These are phyloP conservation scores for Nigrospora sphaerica DNA, from an alignment of 2,329 filamentous ascomycete species.

Conservation along the genomic window DNA sequence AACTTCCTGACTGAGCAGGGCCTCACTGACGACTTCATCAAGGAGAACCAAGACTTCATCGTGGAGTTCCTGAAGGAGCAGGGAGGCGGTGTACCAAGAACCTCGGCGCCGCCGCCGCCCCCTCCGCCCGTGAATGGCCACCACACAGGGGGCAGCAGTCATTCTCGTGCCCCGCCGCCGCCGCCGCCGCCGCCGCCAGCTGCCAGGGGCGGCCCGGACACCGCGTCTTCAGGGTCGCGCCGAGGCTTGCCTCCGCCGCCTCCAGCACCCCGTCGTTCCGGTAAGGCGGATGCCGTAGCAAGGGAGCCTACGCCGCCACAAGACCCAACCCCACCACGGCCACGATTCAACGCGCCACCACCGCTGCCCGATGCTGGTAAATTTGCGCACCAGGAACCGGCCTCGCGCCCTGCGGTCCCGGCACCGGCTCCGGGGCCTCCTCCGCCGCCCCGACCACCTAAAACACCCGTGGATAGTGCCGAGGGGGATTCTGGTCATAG, in stretches of 20 bases:
- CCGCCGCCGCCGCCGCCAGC: constrained; percentile 8
- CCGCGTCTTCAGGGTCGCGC: constrained; percentile 28
- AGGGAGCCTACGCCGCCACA: constrained; percentile 53
- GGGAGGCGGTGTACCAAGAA: constrained; percentile 30
- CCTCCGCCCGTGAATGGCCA: constrained; percentile 20
- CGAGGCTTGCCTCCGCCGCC: constrained; percentile 45
- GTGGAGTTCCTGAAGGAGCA: constrained; percentile 56
- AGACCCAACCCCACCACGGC: constrained; percentile 62
- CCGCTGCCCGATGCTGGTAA: constrained; percentile 86
- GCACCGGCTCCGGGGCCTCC: constrained; percentile 54
- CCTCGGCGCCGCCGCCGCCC: constrained; percentile 27
- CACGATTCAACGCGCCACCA: constrained; percentile 78
- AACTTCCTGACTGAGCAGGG: constrained; percentile 57
- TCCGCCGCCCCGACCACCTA: constrained; percentile 62
- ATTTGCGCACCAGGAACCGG: constrained; percentile 56
- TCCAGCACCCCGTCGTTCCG: constrained; percentile 53
- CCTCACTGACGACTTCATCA: constrained; percentile 59
- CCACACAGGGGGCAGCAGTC: constrained; percentile 2
- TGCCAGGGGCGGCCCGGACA: constrained; percentile 14
- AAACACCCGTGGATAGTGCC: constrained; percentile 60
- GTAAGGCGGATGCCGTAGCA: constrained; percentile 37
- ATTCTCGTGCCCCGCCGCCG: constrained; percentile 19
- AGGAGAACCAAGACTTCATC: constrained; percentile 63
- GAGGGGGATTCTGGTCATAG: constrained; percentile 39
- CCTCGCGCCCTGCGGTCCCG: constrained; percentile 30